Evolutionary conservation across 2,329 filamentous ascomycete species (phyloP), one percentile per base, ranked within the genome.

Genomic region (Epichloe baconii): DNA sequence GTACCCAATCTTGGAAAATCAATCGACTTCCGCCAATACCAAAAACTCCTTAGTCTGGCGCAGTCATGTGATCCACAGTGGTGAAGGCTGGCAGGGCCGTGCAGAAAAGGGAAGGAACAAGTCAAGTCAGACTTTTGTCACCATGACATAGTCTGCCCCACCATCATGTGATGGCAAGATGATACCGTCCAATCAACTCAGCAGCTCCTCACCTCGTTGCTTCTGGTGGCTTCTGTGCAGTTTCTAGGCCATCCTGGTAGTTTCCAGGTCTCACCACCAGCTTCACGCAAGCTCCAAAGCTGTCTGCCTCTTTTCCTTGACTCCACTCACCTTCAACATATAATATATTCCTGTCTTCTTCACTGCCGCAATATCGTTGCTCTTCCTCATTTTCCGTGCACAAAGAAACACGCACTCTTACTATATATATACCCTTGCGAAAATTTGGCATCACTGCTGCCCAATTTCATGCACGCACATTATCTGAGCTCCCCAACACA

Each of bases 211-310:
- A 59, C 59, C 52, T 48, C 23, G 12, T 31, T 57, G 59, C 55
- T 66, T 63, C 64, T 57, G 58, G 62, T 55, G 59, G 61, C 47
- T 65, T 64, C 63, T 56, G 57, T 53, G 57, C 54, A 55, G 50
- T 62, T 66, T 62, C 56, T 40, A 55, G 54, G 49, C 43, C 38
- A n/a, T 52, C 46, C 46, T 34, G 47, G 61, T 54, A 56, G 53
- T 55, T 53, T 53, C 57, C 54, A 53, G 55, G 6, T 45, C 44
- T 55, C n/a, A 19, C 49, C 31, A 43, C 34, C 21, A 40, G 47
- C 50, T 50, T 42, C 54, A 50, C 23, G 26, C 19, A 26, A 11
- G 10, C n/a, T 21, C 17, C 36, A 42, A 47, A 26, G 37, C 46
- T 47, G 40, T 34, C 46, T 50, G 23, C 12, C 35, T 10, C 47